A percentile compares a stretch with the other conserved stretches of the same genome.
Evolutionary conservation across 306 rosid species (phyloP).

Genomic region (Acacia crassicarpa): DNA sequence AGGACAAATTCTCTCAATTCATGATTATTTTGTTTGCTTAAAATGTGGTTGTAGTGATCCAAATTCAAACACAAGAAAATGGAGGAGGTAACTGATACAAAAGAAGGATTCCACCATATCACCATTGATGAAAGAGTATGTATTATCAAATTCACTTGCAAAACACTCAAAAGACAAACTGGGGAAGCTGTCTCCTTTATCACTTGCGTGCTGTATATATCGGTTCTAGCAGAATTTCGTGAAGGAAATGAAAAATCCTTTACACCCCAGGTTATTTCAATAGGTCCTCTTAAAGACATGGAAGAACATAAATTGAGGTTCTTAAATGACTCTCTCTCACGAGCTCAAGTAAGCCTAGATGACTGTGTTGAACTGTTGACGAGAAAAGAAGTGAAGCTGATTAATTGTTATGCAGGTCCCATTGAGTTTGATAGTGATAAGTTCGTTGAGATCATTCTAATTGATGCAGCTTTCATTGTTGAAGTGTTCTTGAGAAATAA

Average conservation of each 20-base stretch:
- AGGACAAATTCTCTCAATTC: background rate
- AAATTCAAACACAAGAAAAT: background rate
- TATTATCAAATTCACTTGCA: background rate
- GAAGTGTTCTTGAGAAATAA: background rate
- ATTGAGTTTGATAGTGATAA: background rate
- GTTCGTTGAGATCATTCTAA: conserved; percentile 9
- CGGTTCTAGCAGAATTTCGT: conserved; percentile 7
- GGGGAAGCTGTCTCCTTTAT: background rate
- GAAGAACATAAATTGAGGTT: background rate
- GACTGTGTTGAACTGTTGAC: background rate
- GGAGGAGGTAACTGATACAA: background rate
- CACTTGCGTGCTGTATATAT: background rate
- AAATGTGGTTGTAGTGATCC: background rate
- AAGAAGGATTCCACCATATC: background rate
- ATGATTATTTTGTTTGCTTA: background rate
- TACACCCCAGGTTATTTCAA: conserved; percentile 6
- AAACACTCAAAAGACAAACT: background rate
- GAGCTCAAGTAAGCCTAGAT: background rate
- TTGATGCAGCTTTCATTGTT: conserved; percentile 13
- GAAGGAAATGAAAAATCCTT: background rate
- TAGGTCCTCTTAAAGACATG: conserved; percentile 9
- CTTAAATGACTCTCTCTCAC: background rate
- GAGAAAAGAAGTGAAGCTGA: background rate
- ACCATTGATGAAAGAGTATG: background rate
- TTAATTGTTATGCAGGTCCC: background rate